These are phyloP conservation scores for Hypoxylon cercidicola DNA, from an alignment of 495 filamentous ascomycete species.

Conservation along the genomic window DNA sequence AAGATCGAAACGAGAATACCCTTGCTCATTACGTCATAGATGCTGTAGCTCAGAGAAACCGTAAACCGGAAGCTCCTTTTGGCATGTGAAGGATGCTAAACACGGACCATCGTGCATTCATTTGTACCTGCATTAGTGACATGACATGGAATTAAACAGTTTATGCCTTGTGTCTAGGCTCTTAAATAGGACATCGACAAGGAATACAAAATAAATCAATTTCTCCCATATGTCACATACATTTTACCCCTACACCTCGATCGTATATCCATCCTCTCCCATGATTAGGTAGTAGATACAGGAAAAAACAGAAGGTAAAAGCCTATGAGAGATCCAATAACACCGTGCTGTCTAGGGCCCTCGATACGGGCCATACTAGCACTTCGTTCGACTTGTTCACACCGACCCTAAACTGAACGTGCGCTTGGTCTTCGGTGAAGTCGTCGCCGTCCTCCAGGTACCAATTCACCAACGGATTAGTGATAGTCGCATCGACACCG, in stretches of 20 bases:
- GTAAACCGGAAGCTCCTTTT: constrained; percentile 8
- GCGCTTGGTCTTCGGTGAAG: constrained; percentile 41
- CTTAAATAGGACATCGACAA: no score
- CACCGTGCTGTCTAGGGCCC: background rate
- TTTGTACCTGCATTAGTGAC: constrained; percentile 3
- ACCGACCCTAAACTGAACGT: constrained; percentile 40
- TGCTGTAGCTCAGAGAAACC: background rate
- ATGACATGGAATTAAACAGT: no score
- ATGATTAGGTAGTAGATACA: no score
- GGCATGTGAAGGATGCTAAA: constrained; percentile 31
- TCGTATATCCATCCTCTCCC: no score
- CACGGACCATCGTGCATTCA: constrained; percentile 6
- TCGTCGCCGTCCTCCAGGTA: constrained; percentile 49
- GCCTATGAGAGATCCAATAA: no score
- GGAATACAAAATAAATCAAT: no score
- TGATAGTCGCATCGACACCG: constrained; percentile 31
- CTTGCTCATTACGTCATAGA: constrained; percentile 35
- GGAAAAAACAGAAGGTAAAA: no score
- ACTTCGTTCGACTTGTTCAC: constrained; percentile 36
- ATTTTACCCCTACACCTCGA: no score
- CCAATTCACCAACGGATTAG: constrained; percentile 35
- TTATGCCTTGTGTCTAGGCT: no score
- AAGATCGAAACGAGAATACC: constrained; percentile 8
- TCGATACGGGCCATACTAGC: constrained; percentile 7
- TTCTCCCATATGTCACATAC: no score